Evolutionary conservation across 192 early-diverging fungal genomes (phyloP).

Genomic region (Obelidium mucronatum): DNA sequence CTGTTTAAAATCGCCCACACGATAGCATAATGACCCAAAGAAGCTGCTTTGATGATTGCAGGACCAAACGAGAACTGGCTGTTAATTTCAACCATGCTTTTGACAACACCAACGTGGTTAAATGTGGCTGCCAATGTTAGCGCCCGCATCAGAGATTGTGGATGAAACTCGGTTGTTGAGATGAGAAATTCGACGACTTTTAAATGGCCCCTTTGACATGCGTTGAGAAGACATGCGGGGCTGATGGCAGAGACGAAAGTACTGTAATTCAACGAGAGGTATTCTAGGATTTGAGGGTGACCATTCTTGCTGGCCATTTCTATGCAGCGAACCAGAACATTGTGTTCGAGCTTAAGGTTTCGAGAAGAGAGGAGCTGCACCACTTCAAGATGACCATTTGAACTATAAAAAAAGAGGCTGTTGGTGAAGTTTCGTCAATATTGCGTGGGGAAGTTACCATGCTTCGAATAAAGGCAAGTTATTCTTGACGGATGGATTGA

Average conservation of each 20-base stretch:
- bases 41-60: constrained; percentile 9
- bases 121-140: background rate
- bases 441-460: background rate
- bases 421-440: background rate
- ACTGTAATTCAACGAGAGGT: constrained; percentile 16
- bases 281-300: background rate
- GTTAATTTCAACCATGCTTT: background rate
- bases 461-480: constrained; percentile 30
- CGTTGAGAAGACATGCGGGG: background rate
- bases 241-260: background rate
- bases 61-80: background rate
- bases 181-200: background rate
- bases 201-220: background rate
- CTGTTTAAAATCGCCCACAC: background rate
- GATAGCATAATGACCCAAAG: background rate
- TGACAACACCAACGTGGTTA: constrained; percentile 8
- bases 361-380: background rate
- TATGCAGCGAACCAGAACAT: background rate
- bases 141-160: constrained; percentile 5
- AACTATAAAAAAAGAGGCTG: background rate
- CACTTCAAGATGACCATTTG: constrained; percentile 17
- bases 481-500: constrained; percentile 21
- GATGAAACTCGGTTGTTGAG: background rate
- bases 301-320: constrained; percentile 11
- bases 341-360: background rate